A percentile compares a stretch with the other conserved stretches of the same genome.
Evolutionary conservation across 1,284 basidiomycete species (phyloP).

Genomic region (Chalciporus piperatoides): DNA sequence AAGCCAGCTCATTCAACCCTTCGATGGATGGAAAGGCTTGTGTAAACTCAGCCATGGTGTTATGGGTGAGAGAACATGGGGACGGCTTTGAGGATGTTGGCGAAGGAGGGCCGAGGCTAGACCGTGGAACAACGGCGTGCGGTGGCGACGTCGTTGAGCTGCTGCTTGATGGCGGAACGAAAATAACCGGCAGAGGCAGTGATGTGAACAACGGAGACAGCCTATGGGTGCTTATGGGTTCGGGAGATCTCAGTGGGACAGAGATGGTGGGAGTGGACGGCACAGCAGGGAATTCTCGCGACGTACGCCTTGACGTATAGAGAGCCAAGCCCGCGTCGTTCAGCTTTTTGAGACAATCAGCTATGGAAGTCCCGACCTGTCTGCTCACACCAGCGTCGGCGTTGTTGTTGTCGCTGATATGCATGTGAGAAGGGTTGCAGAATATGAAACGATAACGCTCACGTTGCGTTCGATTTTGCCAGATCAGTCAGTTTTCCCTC

Average conservation of each 20-base stretch:
- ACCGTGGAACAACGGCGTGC: conserved; percentile 62
- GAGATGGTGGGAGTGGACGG: conserved; percentile 35
- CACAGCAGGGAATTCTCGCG: conserved; percentile 43
- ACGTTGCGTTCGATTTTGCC: conserved; percentile 48
- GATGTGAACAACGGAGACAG: conserved; percentile 21
- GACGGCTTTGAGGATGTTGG: conserved; percentile 59
- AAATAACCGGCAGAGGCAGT: conserved; percentile 9
- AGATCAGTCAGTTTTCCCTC: conserved; percentile 58
- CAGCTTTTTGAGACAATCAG: conserved; percentile 70
- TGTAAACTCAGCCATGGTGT: conserved; percentile 50
- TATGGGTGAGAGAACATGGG: conserved; percentile 41
- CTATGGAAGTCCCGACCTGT: conserved; percentile 55
- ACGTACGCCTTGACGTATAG: conserved; percentile 49
- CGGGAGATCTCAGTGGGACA: conserved; percentile 33
- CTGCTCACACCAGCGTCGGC: conserved; percentile 32
- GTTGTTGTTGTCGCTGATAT: conserved; percentile 18
- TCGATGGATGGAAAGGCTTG: conserved; percentile 70
- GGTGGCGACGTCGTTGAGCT: conserved; percentile 35
- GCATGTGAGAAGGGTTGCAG: conserved; percentile 10
- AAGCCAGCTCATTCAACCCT: conserved; percentile 58
- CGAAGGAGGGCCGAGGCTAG: conserved; percentile 68
- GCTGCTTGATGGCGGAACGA: conserved; percentile 30
- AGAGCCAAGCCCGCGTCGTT: conserved; percentile 60
- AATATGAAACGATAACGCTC: conserved; percentile 26
- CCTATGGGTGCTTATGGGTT: conserved; percentile 23